These are phyloP conservation scores for Colletotrichum lindemuthianum DNA, from an alignment of 2,329 filamentous ascomycete species.

Conservation along the genomic window DNA sequence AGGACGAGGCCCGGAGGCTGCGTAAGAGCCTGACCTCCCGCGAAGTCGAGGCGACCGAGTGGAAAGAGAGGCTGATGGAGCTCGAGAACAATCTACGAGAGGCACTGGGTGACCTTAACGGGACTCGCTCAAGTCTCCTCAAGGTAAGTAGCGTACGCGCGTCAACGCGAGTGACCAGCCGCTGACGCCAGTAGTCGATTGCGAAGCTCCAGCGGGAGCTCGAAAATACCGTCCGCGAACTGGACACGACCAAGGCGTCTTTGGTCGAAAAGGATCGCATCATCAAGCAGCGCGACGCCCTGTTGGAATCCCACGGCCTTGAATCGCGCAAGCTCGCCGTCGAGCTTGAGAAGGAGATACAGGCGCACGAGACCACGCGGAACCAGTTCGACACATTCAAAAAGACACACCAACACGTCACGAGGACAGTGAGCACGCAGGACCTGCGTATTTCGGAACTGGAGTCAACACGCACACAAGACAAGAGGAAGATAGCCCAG, in stretches of 20 bases:
- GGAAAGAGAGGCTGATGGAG: constrained; percentile 90
- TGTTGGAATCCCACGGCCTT: constrained; percentile 88
- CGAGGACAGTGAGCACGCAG: constrained; percentile 85
- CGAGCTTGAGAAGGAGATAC: constrained; percentile 89
- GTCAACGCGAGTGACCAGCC: background rate
- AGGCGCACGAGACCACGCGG: constrained; percentile 85
- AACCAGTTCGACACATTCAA: constrained; percentile 89
- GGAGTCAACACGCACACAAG: constrained; percentile 79
- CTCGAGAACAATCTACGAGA: constrained; percentile 89
- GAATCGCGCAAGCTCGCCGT: constrained; percentile 88
- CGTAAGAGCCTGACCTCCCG: constrained; percentile 84
- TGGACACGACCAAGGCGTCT: constrained; percentile 80
- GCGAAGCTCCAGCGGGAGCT: constrained; percentile 88
- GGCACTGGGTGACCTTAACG: constrained; percentile 86
- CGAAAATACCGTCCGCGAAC: constrained; percentile 83
- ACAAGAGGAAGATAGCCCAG: constrained; percentile 78
- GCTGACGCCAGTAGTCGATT: constrained; percentile 68
- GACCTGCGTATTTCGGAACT: constrained; percentile 88
- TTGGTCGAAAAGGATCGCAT: constrained; percentile 91
- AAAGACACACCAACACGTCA: constrained; percentile 86
- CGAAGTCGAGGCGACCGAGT: constrained; percentile 88
- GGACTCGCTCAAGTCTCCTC: constrained; percentile 85
- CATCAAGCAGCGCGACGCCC: constrained; percentile 86
- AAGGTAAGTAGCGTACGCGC: constrained; percentile 62
- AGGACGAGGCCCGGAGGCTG: constrained; percentile 85